These are phyloP conservation scores for Fusarium cyanostomum DNA, from an alignment of 2,329 filamentous ascomycete genomes.

Conservation along the genomic window DNA sequence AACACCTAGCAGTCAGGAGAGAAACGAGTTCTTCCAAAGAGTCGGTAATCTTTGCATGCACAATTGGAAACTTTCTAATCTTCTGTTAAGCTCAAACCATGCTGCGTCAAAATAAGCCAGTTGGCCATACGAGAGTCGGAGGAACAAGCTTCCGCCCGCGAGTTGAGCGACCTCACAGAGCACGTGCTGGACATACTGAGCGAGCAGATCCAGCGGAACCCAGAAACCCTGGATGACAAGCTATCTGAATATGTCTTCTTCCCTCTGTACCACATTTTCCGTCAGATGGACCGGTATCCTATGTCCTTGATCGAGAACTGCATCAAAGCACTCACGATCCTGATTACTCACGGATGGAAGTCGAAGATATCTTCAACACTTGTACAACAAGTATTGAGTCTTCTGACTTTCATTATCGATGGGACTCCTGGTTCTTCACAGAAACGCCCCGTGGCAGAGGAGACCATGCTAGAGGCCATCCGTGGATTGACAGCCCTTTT, in stretches of 20 bases:
- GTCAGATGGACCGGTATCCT: constrained; percentile 76
- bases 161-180: constrained; percentile 57
- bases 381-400: constrained; percentile 83
- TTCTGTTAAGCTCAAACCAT: constrained; percentile 65
- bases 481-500: constrained; percentile 75
- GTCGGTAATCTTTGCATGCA: constrained; percentile 17
- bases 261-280: constrained; percentile 86
- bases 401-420: constrained; percentile 83
- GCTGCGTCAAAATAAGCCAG: constrained; percentile 68
- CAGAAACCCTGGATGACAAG: constrained; percentile 74
- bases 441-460: constrained; percentile 68
- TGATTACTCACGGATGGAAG: constrained; percentile 84
- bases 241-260: constrained; percentile 96
- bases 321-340: constrained; percentile 76
- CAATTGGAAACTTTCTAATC: constrained; percentile 7
- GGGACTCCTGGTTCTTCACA: constrained; percentile 67
- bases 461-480: constrained; percentile 77
- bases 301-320: constrained; percentile 78
- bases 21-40: constrained; percentile 47
- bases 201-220: constrained; percentile 54
- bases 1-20: constrained; percentile 33
- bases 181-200: constrained; percentile 59
- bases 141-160: constrained; percentile 52
- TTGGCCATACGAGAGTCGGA: constrained; percentile 61
- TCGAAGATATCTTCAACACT: constrained; percentile 74